These are phyloP conservation scores for Paracorniculantispora psalliotae DNA, from an alignment of 2,329 filamentous ascomycete species.

Conservation along the genomic window DNA sequence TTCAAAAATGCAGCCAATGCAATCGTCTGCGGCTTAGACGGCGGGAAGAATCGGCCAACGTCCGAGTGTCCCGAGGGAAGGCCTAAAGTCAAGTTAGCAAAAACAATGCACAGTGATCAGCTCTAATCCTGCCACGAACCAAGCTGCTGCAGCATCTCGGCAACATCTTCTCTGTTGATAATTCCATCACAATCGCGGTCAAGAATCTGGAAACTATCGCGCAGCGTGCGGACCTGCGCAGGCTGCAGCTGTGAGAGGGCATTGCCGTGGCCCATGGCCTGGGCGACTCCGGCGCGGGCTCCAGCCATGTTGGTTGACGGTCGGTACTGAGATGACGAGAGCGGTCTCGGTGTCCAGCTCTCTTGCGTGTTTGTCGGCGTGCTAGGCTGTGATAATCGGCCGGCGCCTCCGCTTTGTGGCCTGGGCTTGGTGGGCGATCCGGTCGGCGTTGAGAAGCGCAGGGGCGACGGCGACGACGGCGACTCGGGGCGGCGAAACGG, in stretches of 20 bases:
- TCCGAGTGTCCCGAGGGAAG: constrained; percentile 67
- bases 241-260: constrained; percentile 70
- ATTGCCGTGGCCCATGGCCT: constrained; percentile 41
- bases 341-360: constrained; percentile 33
- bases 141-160: constrained; percentile 80
- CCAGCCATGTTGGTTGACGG: constrained; percentile 26
- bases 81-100: constrained; percentile 40
- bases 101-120: not conserved
- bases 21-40: constrained; percentile 65
- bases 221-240: constrained; percentile 77
- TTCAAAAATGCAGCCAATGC: constrained; percentile 83
- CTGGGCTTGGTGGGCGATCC: constrained; percentile 52
- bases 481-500: constrained; percentile 60
- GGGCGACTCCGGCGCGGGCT: constrained; percentile 33
- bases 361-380: constrained; percentile 34
- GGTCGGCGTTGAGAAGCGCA: constrained; percentile 61
- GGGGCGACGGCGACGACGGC: constrained; percentile 58
- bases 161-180: constrained; percentile 77
- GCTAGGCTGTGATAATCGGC: constrained; percentile 36
- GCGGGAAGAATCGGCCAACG: constrained; percentile 77
- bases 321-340: not conserved
- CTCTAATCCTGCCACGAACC: constrained; percentile 43
- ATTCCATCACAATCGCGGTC: constrained; percentile 83
- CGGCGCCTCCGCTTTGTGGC: constrained; percentile 19
- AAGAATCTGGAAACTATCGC: constrained; percentile 90